A percentile compares a stretch with the other conserved stretches of the same genome.
Conservation (phyloP, 495 filamentous ascomycete species). For the Pyrenopolyporus hunteri region DNA sequence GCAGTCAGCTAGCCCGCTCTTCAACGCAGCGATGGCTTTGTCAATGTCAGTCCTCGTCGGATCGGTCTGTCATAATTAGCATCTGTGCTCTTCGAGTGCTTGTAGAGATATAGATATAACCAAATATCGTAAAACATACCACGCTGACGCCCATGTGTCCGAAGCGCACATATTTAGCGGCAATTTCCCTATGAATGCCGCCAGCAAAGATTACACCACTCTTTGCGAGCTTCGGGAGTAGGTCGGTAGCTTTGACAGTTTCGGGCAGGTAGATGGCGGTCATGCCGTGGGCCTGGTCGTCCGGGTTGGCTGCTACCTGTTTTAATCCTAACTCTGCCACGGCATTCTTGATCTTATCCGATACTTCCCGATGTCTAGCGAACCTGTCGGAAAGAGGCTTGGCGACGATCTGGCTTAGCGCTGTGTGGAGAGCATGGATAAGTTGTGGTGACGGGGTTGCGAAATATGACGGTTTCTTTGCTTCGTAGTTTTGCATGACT, state of each 20-base stretch:
- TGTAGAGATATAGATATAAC: too few relatives aligned
- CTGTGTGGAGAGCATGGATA: constrained; percentile 90
- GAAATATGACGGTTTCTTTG: constrained; percentile 95
- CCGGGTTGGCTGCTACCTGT: constrained; percentile 81
- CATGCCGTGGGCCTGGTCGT: constrained; percentile 96
- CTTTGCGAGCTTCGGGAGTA: constrained; percentile 85
- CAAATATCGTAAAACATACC: constrained; percentile 50
- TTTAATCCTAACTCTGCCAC: constrained; percentile 80
- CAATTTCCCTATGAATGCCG: constrained; percentile 85
- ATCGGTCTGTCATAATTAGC: constrained; percentile 56
- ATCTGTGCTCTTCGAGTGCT: constrained; percentile 44
- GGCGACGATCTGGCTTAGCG: constrained; percentile 84
- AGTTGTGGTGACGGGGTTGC: constrained; percentile 95
- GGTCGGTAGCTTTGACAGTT: constrained; percentile 73
- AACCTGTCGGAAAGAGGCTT: constrained; percentile 80
- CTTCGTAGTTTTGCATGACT: constrained; percentile 99
- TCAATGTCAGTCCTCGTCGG: constrained; percentile 74
- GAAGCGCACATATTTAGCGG: constrained; percentile 63
- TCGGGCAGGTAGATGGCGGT: constrained; percentile 95
- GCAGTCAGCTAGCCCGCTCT: constrained; percentile 73
- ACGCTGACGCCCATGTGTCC: constrained; percentile 98
- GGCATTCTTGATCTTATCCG: constrained; percentile 81
- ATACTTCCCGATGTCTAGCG: constrained; percentile 73
- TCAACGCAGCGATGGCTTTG: constrained; percentile 77
- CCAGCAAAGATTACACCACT: constrained; percentile 94